Base-by-base conservation (phyloP, 2,329 filamentous ascomycete genomes). In the Fusarium transvaalense region DNA sequence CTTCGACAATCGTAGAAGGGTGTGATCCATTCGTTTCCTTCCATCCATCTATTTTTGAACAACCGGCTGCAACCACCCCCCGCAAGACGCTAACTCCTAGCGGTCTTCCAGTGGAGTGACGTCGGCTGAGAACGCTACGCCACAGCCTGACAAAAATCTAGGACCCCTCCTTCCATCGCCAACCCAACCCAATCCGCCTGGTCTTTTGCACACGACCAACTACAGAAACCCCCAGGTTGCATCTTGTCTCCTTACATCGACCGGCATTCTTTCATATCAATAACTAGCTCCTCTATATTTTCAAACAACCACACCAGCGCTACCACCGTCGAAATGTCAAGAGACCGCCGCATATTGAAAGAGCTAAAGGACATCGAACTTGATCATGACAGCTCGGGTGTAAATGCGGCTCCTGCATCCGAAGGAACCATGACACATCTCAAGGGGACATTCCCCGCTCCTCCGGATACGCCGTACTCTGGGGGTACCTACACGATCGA, bases 391-490 rank as follows among this genome's bases (percentile, higher is more conserved):
- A 87, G 88, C 64, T 97, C 93, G 21, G 90, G 92, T 64, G 92
- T 98, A 74, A 85, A 85, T 31, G 92, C 92, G 15, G 83, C 88
- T 54, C 85, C 89, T 1, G 81, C 89, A 59, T 85, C 87, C 64
- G 87, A 87, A 46, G 86, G 88, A 67, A 91, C 94, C 79, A 82
- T 98, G 58, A 93, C 90, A 60, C 92, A 95, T 75, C 88, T 99
- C 66, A 90, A 89, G 71, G 96, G 95, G 60, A 87, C 89, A 59
- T 96, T 99, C 78, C 86, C 86, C 37, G 96, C 93, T 0, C 96
- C 96, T 2, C 94, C 95, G 35, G 94, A 97, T 69, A 97, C 95
- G 2, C 94, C 96, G 1, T 99, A 98, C 77, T 92, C 94, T 71
- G 94, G 93, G 21, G 96, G 94, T 39, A 90, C 86, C 29, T 99